These are phyloP conservation scores for Metahyphopichia silvanorum DNA, from an alignment of 805 yeast genomes.

Conservation along the genomic window DNA sequence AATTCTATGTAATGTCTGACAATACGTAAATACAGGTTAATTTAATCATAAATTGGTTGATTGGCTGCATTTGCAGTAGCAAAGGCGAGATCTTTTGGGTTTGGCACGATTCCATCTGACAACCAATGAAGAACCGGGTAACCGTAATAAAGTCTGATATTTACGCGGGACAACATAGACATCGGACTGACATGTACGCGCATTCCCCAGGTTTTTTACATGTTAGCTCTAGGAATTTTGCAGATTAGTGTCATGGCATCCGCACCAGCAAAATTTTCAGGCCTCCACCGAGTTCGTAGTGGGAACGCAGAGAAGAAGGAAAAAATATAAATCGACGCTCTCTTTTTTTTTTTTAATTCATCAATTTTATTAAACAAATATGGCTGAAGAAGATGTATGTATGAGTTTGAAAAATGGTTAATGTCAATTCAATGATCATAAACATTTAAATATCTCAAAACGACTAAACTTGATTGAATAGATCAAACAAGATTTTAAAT, in stretches of 20 bases:
- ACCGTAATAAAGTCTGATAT: conserved; percentile 7
- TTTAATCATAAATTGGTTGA: no score
- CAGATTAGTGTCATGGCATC: not conserved
- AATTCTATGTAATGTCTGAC: no score
- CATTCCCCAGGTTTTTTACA: not conserved
- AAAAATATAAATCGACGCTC: conserved; percentile 14
- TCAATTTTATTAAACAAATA: conserved; percentile 15
- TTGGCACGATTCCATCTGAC: no score
- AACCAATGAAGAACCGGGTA: conserved; percentile 5
- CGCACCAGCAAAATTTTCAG: not conserved
- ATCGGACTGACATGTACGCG: not conserved
- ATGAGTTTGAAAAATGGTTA: conserved; percentile 1
- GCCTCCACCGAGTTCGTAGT: no score
- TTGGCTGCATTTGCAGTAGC: no score
- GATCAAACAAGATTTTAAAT: no score
- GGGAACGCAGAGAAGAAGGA: conserved; percentile 1
- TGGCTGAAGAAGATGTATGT: conserved; percentile 45
- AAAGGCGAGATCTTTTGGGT: no score
- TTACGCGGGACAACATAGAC: conserved; percentile 3
- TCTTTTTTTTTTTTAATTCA: conserved; percentile 14
- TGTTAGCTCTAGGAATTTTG: not conserved
- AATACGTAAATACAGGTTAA: no score
- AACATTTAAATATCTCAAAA: no score
- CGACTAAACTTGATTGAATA: no score
- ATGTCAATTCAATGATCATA: no score